Base-by-base conservation (phyloP, 768 basidiomycete genomes). In the Boletales sp. region DNA sequence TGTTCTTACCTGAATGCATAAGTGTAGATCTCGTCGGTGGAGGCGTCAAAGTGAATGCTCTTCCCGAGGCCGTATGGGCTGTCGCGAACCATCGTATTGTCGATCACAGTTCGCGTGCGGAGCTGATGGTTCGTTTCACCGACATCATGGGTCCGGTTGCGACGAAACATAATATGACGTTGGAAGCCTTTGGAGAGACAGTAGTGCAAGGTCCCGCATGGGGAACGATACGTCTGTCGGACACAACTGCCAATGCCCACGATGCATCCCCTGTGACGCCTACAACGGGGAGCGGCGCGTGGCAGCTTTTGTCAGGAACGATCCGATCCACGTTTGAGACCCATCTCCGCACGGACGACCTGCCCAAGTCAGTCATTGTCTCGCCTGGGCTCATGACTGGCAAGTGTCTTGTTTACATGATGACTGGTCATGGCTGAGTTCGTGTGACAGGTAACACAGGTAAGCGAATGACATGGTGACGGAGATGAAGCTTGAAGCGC, bases 21-120 rank as follows among this genome's bases (percentile, higher is more conserved):
- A 48, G 57, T 28, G 58, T 69, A 56, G 76, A 79, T 49, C 56
- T 80, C 9, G 64, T 79, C 39, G 54, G 63, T 18, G 73, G 73
- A 13, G 72, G 68, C 12, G 67, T 69, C 1, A 79, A 80, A 65
- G 63, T 70, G 38, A 77, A 79, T 50, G 74, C 75, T 2, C 64
- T 80, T 11, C 75, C 76, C 0, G 78, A 79, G 53, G 62, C 61
- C 31, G 70, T 59, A 14, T 70, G 59, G 50, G 71, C 70, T 7
- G 48, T 74, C 18, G 59, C 60, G 35, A 70, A 74, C 45, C 58
- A 71, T 44, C 62, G 68, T 9, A 57, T 74, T 47, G 68, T 62
- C 33, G 66, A 66, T 10, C 63, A 72, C 48, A 72, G 54, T 37
- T 67, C 62, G 0, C 44, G 32, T 12, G 35, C 45, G 39, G 52